Conservation (phyloP, 2,329 filamentous ascomycete species). For the Diaporthe ampelina region DNA sequence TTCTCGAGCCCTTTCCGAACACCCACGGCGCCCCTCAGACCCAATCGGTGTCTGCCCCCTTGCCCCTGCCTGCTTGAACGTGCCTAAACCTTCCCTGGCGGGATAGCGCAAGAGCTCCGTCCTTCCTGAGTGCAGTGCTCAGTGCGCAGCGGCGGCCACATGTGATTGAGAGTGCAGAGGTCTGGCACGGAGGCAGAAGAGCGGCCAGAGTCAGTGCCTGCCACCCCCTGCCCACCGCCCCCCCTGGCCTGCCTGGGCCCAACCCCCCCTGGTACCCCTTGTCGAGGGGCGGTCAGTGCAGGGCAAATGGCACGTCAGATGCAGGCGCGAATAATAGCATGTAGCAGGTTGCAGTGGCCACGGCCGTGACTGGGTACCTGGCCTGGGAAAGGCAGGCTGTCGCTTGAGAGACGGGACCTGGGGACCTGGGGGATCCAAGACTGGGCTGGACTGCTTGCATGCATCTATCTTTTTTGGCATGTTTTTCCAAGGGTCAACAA, state of each 20-base stretch:
- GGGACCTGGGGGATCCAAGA: not conserved
- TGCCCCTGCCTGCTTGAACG: too few species aligned
- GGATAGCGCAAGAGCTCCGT: not conserved
- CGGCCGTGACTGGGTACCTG: not conserved
- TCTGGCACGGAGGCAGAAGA: not conserved
- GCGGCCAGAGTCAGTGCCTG: constrained; percentile 7
- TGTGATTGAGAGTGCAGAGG: not conserved
- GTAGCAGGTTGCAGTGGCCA: too few species aligned
- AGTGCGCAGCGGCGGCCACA: constrained; percentile 7
- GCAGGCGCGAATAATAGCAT: constrained; percentile 14
- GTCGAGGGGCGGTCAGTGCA: constrained; percentile 29
- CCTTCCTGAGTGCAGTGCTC: not conserved
- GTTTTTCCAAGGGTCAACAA: constrained; percentile 25
- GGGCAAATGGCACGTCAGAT: constrained; percentile 28
- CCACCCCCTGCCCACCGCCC: not conserved
- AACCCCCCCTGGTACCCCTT: constrained; percentile 13
- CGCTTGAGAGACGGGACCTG: constrained; percentile 22
- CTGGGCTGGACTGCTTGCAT: not conserved
- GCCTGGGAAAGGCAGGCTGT: not conserved
- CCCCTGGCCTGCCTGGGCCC: not conserved
- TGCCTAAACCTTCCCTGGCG: not conserved
- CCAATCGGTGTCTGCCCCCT: not conserved
- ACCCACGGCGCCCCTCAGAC: not conserved
- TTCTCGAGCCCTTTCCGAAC: not conserved
- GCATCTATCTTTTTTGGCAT: not conserved